Percentiles rank a stretch among this genome's conserved stretches.
These are phyloP conservation scores for Nemania abortiva DNA, from an alignment of 2,329 filamentous ascomycete genomes.

Conservation along the genomic window DNA sequence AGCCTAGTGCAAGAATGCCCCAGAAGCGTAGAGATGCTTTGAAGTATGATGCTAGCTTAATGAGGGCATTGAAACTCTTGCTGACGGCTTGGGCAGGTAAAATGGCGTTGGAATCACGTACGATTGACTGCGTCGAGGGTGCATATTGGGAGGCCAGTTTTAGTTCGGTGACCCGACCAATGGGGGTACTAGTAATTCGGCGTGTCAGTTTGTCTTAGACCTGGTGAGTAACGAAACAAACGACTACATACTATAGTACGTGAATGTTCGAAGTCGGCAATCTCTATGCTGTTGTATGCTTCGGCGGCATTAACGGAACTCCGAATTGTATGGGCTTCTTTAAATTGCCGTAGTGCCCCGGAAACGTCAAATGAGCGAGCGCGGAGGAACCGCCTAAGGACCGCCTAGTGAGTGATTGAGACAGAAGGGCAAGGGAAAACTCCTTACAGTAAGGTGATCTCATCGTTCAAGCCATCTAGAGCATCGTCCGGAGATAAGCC, in stretches of 20 bases:
- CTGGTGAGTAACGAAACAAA: neutral
- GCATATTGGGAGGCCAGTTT: constrained; percentile 32
- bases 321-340: constrained; percentile 35
- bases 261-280: constrained; percentile 32
- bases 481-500: constrained; percentile 27
- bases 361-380: constrained; percentile 30
- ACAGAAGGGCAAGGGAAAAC: neutral
- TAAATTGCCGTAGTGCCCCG: constrained; percentile 25
- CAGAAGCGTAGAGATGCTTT: neutral
- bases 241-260: constrained; percentile 27
- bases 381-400: constrained; percentile 23
- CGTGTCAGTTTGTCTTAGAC: constrained; percentile 2
- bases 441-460: constrained; percentile 27
- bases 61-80: neutral
- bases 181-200: constrained; percentile 26
- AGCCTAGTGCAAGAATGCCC: too few relatives aligned
- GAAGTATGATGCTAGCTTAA: neutral
- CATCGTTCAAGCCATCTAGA: constrained; percentile 32
- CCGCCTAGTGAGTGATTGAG: neutral
- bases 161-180: constrained; percentile 33
- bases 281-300: constrained; percentile 30
- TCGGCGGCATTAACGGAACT: constrained; percentile 17
- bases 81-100: neutral
- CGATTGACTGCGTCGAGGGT: constrained; percentile 24
- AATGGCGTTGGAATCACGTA: neutral